Base-by-base conservation (phyloP, 768 basidiomycete species). In the Piloderma croceum region DNA sequence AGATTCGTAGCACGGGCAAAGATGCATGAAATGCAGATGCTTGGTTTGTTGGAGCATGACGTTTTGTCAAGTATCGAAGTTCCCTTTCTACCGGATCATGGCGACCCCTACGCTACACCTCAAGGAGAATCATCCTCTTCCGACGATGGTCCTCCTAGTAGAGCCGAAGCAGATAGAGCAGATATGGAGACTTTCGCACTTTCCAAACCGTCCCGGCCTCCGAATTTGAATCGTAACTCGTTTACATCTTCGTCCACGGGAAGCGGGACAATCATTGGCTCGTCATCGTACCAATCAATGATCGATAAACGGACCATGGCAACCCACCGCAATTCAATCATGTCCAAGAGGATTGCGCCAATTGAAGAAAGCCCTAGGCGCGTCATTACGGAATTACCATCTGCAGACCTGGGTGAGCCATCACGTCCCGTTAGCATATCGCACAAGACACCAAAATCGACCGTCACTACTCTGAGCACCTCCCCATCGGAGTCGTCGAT, bases 1-100 rank as follows among this genome's bases (percentile, higher is more conserved):
- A 92, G 94, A 45, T 98, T 97, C 57, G 70, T 97, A 19, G 84
- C 90, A 5, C 79, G 94, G 22, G 91, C 88, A n/a, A 89, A 90
- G 64, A 94, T 96, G 90, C 89, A 91, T 52, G 89, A 93, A 56
- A 90, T 96, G 27, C 87, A 96, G 54, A 93, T 90, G 87, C 74
- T 96, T 2, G 93, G 93, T 5, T 67, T 94, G 7, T 69, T 94
- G 32, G 91, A 91, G 49, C 88, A 93, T 50, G 91, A 94, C 50
- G 83, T 96, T 22, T 78, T 90, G 17, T 83, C 89, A 4, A 83
- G 82, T 47, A 92, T 96, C 44, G 85, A 88, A 46, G 79, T 96
- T 10, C 92, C 93, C 2, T 84, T 79, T 55, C 61, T 90, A 20
- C 71, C 75, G 6, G 73, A 76, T 22, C 58, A 64, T 47, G 23